A percentile compares a stretch with the other conserved stretches of the same genome.
phyloP scores from a whole-genome alignment of 176 grass and related monocot species.

The Leersia perrieri region DNA sequence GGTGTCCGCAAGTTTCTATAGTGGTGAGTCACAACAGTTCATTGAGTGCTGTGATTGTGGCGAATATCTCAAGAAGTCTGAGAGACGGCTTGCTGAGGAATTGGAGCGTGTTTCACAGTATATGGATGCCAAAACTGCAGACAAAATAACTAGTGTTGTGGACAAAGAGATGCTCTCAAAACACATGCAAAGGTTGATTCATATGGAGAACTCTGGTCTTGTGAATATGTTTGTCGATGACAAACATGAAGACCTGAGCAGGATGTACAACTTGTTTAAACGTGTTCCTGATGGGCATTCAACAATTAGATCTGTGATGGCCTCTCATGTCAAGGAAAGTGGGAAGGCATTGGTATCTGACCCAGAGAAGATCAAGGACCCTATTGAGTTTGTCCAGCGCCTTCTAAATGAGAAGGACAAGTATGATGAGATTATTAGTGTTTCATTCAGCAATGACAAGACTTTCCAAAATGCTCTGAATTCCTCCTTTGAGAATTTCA shows the following conservation, averaged over 20 bases:
- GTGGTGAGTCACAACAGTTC: not conserved
- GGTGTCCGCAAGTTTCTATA: not conserved
- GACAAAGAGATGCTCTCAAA: not conserved
- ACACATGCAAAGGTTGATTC: not conserved
- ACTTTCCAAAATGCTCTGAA: not conserved
- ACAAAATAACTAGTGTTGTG: not conserved
- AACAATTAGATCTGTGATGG: not conserved
- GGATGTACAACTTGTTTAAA: not conserved
- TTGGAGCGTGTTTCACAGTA: not conserved
- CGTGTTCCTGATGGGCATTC: not conserved
- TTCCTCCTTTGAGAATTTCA: not conserved
- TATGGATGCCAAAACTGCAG: not conserved
- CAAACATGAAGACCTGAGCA: not conserved
- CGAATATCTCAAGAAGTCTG: not conserved
- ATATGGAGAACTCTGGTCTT: not conserved
- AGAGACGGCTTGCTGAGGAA: not conserved
- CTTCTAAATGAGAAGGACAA: not conserved
- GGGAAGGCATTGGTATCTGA: not conserved
- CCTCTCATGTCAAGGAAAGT: not conserved
- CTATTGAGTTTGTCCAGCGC: not conserved
- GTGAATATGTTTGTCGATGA: not conserved
- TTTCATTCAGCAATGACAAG: not conserved
- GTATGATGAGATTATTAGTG: not conserved
- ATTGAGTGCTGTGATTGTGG: not conserved
- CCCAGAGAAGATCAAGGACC: not conserved